A percentile compares a stretch with the other conserved stretches of the same genome.
These are phyloP conservation scores for Dothiorella sarmentorum DNA, from an alignment of 2,329 filamentous ascomycete genomes.

Conservation along the genomic window DNA sequence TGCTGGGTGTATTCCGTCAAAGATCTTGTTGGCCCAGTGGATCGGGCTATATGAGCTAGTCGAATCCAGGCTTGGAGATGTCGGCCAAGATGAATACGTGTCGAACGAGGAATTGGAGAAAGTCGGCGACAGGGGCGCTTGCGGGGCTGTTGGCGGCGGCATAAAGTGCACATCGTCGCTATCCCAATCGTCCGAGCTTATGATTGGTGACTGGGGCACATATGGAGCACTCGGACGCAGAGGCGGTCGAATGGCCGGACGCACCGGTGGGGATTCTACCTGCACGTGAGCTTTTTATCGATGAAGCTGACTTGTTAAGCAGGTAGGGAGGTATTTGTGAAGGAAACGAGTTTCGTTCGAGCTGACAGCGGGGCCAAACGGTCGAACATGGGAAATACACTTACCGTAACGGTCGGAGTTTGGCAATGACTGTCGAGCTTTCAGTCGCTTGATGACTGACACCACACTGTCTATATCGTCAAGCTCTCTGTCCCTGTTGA, in stretches of 20 bases:
- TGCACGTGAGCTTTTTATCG: background rate
- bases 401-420: background rate
- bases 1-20: slow-evolving; percentile 39
- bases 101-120: slow-evolving; percentile 43
- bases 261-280: background rate
- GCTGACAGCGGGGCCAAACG: background rate
- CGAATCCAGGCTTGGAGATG: slow-evolving; percentile 18
- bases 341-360: background rate
- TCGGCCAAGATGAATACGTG: slow-evolving; percentile 33
- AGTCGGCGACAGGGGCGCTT: slow-evolving; percentile 36
- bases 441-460: background rate
- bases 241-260: background rate
- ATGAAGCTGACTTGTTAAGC: background rate
- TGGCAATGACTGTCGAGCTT: background rate
- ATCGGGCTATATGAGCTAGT: slow-evolving; percentile 31
- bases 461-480: slow-evolving; percentile 1
- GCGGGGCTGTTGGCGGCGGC: slow-evolving; percentile 17
- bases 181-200: slow-evolving; percentile 12
- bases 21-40: slow-evolving; percentile 45
- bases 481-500: background rate
- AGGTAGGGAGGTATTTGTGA: background rate
- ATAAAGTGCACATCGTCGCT: background rate
- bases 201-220: background rate
- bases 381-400: background rate
- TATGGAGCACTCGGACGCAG: background rate